A percentile compares a stretch with the other conserved stretches of the same genome.
phyloP scores from a whole-genome alignment of 2,329 filamentous ascomycete genomes.

The Tetracladium maxilliforme region DNA sequence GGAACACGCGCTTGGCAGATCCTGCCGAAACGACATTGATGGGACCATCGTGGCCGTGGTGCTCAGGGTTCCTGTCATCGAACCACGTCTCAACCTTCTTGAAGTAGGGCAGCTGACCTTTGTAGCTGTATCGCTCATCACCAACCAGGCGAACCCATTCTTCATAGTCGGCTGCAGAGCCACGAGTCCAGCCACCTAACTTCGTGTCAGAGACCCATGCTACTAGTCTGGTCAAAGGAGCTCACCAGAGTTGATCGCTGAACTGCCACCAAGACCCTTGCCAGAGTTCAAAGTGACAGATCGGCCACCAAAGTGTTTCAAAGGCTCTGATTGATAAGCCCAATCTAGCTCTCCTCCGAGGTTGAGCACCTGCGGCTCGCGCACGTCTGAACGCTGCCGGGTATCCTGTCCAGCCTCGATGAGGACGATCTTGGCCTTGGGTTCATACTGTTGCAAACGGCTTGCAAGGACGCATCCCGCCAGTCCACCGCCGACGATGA shows the following conservation, averaged over 20 bases:
- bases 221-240: conserved; percentile 2
- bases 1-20: conserved; percentile 18
- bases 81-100: conserved; percentile 19
- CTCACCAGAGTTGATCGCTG: conserved; percentile 21
- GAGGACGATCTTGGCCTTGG: conserved; percentile 17
- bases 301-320: conserved; percentile 11
- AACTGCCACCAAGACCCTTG: conserved; percentile 24
- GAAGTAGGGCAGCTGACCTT: conserved; percentile 29
- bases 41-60: conserved; percentile 14
- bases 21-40: conserved; percentile 12
- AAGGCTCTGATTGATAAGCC: conserved; percentile 17
- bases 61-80: conserved; percentile 6
- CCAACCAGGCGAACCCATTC: conserved; percentile 24
- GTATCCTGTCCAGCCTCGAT: conserved; percentile 21
- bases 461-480: conserved; percentile 19
- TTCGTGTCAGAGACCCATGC: conserved; percentile 6
- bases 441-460: conserved; percentile 13
- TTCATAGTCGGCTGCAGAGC: conserved; percentile 26
- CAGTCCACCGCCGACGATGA: conserved; percentile 22
- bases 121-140: conserved; percentile 28
- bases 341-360: conserved; percentile 19
- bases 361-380: conserved; percentile 12
- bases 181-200: conserved; percentile 24
- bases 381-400: conserved; percentile 10
- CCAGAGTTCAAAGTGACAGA: conserved; percentile 13